These are phyloP conservation scores for Atractiella rhizophila DNA, from an alignment of 768 basidiomycete species.

Conservation along the genomic window DNA sequence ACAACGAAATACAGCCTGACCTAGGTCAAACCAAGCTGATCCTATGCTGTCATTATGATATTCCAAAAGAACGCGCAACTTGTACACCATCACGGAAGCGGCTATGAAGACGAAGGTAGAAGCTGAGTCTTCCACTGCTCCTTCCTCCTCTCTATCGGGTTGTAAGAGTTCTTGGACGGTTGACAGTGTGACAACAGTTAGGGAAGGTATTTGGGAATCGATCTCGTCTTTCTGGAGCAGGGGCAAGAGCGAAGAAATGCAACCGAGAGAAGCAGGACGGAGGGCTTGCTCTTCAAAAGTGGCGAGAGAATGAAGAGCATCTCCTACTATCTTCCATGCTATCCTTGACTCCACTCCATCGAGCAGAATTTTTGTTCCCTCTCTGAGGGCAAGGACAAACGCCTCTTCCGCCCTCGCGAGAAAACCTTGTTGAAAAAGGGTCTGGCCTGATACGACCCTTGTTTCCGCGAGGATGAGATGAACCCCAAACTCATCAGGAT, in stretches of 20 bases:
- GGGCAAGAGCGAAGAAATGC: slow-evolving; percentile 1
- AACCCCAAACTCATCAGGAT: slow-evolving; percentile 45
- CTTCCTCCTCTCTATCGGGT: neutral
- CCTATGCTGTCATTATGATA: slow-evolving; percentile 31
- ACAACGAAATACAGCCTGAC: slow-evolving; percentile 34
- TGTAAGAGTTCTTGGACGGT: neutral
- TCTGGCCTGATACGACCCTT: slow-evolving; percentile 41
- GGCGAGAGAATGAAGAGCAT: slow-evolving; percentile 29
- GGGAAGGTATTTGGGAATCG: slow-evolving; percentile 10
- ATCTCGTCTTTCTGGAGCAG: slow-evolving; percentile 6
- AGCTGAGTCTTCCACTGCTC: neutral
- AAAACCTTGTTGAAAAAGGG: slow-evolving; percentile 45
- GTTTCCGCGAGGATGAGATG: slow-evolving; percentile 44
- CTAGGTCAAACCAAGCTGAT: slow-evolving; percentile 51
- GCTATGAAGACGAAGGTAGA: slow-evolving; percentile 7
- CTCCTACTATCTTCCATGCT: slow-evolving; percentile 58
- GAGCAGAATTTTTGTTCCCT: slow-evolving; percentile 30
- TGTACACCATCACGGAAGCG: slow-evolving; percentile 17
- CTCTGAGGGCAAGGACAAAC: slow-evolving; percentile 35
- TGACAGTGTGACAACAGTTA: slow-evolving; percentile 5
- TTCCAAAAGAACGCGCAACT: slow-evolving; percentile 18
- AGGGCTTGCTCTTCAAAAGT: neutral
- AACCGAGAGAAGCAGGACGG: neutral
- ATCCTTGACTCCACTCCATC: slow-evolving; percentile 37
- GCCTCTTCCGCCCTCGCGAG: slow-evolving; percentile 45